Evolutionary conservation across 495 filamentous ascomycete genomes (phyloP), one percentile per base, ranked within the genome.

Genomic region (Penicillium pulvis): DNA sequence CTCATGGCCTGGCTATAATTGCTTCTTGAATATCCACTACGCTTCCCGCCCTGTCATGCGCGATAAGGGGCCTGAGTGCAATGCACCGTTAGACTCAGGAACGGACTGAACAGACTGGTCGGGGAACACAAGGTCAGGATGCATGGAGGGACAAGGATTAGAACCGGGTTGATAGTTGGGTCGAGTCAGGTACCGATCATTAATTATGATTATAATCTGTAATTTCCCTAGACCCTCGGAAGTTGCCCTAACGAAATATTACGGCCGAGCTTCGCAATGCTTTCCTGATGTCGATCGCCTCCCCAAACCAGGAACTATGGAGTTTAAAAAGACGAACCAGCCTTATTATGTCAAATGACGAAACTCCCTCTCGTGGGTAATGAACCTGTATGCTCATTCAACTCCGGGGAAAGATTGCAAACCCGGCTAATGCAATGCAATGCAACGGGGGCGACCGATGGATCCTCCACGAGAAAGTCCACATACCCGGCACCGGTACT

Each of bases 341-440:
- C 55, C 60, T 51, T 58, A 62, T 17, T 58, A 12, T 41, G 31
- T 17, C n/a, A n/a, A 44, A 44, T 53, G 51, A 53, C 51, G 30
- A 28, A 43, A 42, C 44, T 44, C 19, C 14, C 51, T 23, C 20
- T 23, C 20, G 20, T 23, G 20, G 30, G 47, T 35, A 31, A 57
- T 59, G 42, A 49, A 53, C 39, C 36, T 11, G 36, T 53, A 19
- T 41, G 14, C 39, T 41, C 6, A 36, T 14, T 41, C 6, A 51
- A 58, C 58, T 61, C 61, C 51, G 63, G 67, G 64, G 64, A 55
- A 67, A 57, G 24, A 62, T 67, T 56, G 51, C 55, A 61, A 46
- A 41, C 51, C 59, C 51, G 61, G 53, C 58, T 62, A 47, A 66
- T 66, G 65, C 68, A 69, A 67, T 67, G 66, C 66, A 67, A 69